phyloP scores from a whole-genome alignment of 179 eudicot genomes.

The Nepenthes alata region DNA sequence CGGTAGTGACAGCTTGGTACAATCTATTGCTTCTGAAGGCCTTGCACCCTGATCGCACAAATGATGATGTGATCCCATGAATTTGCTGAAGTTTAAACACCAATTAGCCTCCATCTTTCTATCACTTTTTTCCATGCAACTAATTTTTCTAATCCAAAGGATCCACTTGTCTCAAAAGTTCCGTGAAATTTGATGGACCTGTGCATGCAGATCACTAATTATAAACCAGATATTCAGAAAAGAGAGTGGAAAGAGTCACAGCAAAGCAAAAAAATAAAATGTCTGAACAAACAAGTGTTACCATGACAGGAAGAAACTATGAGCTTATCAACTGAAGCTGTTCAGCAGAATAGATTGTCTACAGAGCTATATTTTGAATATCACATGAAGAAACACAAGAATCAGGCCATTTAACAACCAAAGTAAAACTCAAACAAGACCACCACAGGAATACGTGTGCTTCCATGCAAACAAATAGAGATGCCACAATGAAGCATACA shows the following conservation, averaged over 20 bases:
- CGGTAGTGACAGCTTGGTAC: constrained; percentile 18
- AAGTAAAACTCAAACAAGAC: no score
- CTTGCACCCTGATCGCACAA: constrained; percentile 28
- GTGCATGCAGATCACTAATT: constrained; percentile 4
- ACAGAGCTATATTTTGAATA: neutral
- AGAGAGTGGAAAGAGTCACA: neutral
- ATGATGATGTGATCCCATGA: constrained; percentile 22
- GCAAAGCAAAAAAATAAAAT: neutral
- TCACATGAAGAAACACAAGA: no score
- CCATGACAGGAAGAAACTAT: neutral
- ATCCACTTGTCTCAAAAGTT: constrained; percentile 84
- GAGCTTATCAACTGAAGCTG: neutral
- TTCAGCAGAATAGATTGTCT: no score
- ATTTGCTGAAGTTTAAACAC: constrained; percentile 23
- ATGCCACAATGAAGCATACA: neutral
- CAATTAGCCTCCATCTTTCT: constrained; percentile 34
- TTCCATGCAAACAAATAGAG: neutral
- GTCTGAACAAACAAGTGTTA: neutral
- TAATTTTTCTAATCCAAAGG: constrained; percentile 43
- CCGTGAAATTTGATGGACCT: constrained; percentile 95
- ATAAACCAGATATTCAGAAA: neutral
- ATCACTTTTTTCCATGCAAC: constrained; percentile 33
- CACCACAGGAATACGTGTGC: neutral
- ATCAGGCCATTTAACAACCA: no score
- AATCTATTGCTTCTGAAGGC: constrained; percentile 25